Evolutionary conservation across 2,329 filamentous ascomycete species (phyloP), one percentile per base, ranked within the genome.

Genomic region (Hypoxylon rubiginosum): DNA sequence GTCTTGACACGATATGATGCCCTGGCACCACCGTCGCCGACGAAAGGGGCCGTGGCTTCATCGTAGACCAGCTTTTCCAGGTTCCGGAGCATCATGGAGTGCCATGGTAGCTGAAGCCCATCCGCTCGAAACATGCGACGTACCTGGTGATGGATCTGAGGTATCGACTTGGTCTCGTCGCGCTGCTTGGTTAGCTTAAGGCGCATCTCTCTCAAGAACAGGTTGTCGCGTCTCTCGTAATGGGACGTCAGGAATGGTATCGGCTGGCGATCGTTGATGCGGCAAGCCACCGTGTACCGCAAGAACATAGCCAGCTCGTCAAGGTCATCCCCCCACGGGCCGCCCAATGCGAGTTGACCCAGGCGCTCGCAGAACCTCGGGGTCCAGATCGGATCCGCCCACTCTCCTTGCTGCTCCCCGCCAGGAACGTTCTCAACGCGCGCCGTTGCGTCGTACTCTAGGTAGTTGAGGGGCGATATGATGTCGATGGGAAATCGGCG

Each of bases 231-330:
- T n/a, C 24, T 41, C 9, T 30, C 28, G 17, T 36, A 21, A 5
- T n/a, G 15, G 8, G 1, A 24, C 11, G 24, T 9, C 26, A 34
- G 1, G 13, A 62, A 48, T 3, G 58, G 58, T 8, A 62, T 39
- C 2, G n/a, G 3, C 19, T 54, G 32, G 24, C 46, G 60, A 34
- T 63, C 53, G 28, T 63, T 52, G 6, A 63, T 45, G 24, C 53
- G 54, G 24, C 45, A 63, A 2, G 60, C 60, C 21, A 32, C 60
- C 6, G 48, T 36, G 32, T 57, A 63, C 15, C 52, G 60, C 24
- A 63, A 10, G 13, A 58, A 63, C 24, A 58, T 3, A n/a, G 45
- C 48, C 54, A 63, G 36, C 10, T 46, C 36, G 8, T 51, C 55
- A n/a, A 30, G 11, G 19, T 58, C 46, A 11, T 19, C 19, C 10